Conservation (phyloP, 257 asterid genomes). For the Solanum acaule region DNA sequence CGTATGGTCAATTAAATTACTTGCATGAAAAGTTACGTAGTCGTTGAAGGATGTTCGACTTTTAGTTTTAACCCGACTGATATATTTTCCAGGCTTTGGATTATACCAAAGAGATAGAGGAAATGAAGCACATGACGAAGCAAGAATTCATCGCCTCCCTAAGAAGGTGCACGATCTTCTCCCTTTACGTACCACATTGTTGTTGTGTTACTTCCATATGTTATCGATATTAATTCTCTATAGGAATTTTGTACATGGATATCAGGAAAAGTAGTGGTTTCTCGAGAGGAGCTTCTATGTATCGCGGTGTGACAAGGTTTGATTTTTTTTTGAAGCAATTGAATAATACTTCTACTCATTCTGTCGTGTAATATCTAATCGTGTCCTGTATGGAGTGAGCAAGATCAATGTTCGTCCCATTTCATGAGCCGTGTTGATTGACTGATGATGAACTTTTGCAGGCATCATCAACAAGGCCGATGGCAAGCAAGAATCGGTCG, state of each 20-base stretch:
- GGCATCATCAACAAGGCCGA: constrained; percentile 76
- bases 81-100: constrained; percentile 34
- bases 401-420: background rate
- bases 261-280: constrained; percentile 68
- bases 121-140: constrained; percentile 65
- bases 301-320: constrained; percentile 73
- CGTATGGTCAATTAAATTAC: background rate
- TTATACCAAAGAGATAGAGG: constrained; percentile 68
- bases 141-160: constrained; percentile 93
- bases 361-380: background rate
- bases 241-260: background rate
- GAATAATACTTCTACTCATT: background rate
- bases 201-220: background rate
- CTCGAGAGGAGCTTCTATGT: constrained; percentile 69
- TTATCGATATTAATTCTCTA: background rate
- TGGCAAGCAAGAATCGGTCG: constrained; percentile 85
- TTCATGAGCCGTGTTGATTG: background rate
- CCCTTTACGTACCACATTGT: background rate
- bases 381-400: background rate
- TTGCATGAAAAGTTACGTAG: background rate
- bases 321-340: background rate
- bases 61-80: background rate
- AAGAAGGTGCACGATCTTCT: constrained; percentile 39
- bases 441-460: background rate
- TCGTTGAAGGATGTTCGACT: background rate